Base-by-base conservation (phyloP, 306 rosid species). In the Cucumis melo region DNA sequence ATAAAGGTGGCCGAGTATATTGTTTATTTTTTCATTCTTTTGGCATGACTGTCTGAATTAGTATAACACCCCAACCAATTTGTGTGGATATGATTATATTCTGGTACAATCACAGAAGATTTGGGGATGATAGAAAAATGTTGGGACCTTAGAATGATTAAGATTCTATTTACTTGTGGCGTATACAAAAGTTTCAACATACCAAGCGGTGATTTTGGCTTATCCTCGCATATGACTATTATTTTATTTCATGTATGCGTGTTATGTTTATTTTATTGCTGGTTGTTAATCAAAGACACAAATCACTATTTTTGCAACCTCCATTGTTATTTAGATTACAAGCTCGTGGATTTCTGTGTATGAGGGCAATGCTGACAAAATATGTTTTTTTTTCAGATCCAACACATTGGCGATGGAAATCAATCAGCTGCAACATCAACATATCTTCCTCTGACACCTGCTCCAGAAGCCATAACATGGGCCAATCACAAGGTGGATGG, bases 401-500 rank as follows among this genome's bases (percentile, higher is more conserved):
- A 80, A 57, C 83, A 84, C 42, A 14, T 78, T 6, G 77, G 82
- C 63, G 91, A 84, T 63, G 82, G 87, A 78, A 89, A 82, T 86
- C 96, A 89, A 84, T 82, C 80, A 77, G 92, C 78, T 80, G 55
- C 86, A n/a, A 62, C 85, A n/a, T 67, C 88, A 74, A 77, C 89
- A 7, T 86, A 89, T 44, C 76, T 76, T 76, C 84, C 90, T 71
- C 46, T 89, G 34, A 64, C 91, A 68, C 65, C 88, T 48, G 93
- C 87, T 75, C 79, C 93, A 21, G 93, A 90, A 81, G 88, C 87
- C 36, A 78, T 78, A 56, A 72, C 93, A 80, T 92, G 99, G 99
- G 81, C 82, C 51, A 74, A 39, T 79, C 91, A 86, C 60, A 76
- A 17, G 86, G 84, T 67, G 60, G 87, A 87, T 74, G 80, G 77